Conservation (phyloP, 192 early-diverging fungal genomes). For the Coemansia sp. region DNA sequence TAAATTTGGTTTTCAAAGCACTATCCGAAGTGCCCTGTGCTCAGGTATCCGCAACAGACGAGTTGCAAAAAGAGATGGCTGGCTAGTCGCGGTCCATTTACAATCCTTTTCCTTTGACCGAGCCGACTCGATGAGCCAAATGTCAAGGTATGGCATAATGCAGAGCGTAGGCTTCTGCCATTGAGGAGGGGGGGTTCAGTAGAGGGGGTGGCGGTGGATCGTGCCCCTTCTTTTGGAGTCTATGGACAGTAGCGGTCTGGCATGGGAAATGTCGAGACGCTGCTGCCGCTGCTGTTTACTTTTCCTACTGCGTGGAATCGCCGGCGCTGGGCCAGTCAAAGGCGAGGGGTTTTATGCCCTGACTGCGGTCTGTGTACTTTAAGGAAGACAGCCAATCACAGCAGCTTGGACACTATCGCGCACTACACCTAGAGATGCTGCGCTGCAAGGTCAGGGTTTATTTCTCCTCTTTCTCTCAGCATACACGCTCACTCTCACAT, state of each 20-base stretch:
- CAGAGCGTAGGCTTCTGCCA: not conserved
- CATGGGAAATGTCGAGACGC: not conserved
- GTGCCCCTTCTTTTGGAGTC: not conserved
- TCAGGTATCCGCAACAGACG: not conserved
- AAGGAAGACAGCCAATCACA: conserved; percentile 1
- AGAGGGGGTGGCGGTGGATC: not conserved
- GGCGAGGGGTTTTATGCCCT: not conserved
- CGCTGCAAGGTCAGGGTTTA: conserved; percentile 6
- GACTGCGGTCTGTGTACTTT: not conserved
- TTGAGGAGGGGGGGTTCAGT: not conserved
- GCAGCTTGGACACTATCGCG: not conserved
- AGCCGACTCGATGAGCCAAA: not conserved
- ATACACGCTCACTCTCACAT: not conserved
- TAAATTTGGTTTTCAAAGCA: no score
- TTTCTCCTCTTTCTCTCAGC: not conserved
- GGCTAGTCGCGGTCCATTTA: not conserved
- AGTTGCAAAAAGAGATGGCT: no score
- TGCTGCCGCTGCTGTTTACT: not conserved
- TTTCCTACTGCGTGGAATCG: not conserved
- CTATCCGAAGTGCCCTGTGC: not conserved
- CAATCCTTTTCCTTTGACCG: not conserved
- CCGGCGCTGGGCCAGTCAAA: no score
- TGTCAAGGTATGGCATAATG: not conserved
- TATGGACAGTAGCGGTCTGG: not conserved
- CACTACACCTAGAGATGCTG: not conserved